Evolutionary conservation across 148 eudicot species (phyloP).

Genomic region (Mesembryanthemum crystallinum): DNA sequence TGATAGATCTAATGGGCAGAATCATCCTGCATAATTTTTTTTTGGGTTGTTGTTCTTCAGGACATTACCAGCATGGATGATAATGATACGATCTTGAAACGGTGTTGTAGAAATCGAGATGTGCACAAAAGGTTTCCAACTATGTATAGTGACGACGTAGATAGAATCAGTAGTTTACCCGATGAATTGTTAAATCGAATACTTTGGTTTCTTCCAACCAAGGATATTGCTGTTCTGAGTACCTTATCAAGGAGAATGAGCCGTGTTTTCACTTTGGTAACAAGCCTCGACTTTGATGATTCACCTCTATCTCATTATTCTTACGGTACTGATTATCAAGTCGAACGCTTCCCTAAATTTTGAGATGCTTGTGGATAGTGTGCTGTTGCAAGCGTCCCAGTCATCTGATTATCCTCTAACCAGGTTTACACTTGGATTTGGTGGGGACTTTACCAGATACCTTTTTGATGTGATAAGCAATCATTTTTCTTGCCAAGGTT

Average conservation of each 20-base stretch:
- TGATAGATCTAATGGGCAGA: no score
- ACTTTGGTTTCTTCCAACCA: conserved; percentile 21
- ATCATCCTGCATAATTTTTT: no score
- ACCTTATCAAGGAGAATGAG: conserved; percentile 9
- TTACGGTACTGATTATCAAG: neutral
- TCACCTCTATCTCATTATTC: neutral
- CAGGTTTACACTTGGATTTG: conserved; percentile 18
- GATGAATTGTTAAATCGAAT: neutral
- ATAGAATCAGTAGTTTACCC: conserved; percentile 17
- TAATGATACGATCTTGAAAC: no score
- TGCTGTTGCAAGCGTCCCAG: conserved; percentile 4
- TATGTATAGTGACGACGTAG: no score
- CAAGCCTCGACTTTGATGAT: conserved; percentile 21
- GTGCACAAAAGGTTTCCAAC: no score
- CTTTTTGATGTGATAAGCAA: neutral
- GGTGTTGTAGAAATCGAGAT: no score
- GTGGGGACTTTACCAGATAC: no score
- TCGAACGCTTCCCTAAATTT: neutral
- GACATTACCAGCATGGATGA: no score
- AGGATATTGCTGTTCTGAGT: conserved; percentile 18
- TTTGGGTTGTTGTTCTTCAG: no score
- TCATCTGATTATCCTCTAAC: neutral
- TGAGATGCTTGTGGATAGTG: conserved; percentile 3
- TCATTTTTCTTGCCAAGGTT: neutral
- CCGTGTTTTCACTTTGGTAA: conserved; percentile 1